phyloP scores from a whole-genome alignment of 2,329 filamentous ascomycete genomes.

The Neofusicoccum parvum region DNA sequence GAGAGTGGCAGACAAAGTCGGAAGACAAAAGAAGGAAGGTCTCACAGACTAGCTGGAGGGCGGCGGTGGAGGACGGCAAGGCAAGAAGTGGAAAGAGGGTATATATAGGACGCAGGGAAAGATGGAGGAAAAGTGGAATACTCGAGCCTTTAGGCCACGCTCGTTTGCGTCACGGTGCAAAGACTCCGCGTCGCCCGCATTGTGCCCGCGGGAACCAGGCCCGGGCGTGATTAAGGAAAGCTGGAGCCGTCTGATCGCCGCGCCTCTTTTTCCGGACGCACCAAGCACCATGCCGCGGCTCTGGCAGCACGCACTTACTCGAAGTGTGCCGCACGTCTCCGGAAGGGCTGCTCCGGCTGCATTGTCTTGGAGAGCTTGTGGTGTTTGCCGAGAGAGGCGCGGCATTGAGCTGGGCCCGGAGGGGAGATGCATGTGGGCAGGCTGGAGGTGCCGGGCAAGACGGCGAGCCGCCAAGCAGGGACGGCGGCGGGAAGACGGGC shows the following conservation, averaged over 20 bases:
- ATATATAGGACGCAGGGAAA: neutral
- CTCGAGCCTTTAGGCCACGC: neutral
- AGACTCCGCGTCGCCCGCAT: neutral
- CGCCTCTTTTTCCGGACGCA: neutral
- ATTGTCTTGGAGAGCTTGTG: neutral
- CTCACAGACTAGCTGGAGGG: neutral
- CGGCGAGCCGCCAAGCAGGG: neutral
- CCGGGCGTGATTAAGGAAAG: slow-evolving; percentile 13
- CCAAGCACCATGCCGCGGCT: neutral
- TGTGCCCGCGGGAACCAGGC: neutral
- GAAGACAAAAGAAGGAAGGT: neutral
- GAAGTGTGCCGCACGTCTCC: neutral
- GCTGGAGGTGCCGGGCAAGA: neutral
- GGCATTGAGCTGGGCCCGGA: neutral
- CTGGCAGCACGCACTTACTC: neutral
- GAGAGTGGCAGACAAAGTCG: neutral
- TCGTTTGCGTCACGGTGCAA: slow-evolving; percentile 13
- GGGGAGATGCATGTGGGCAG: neutral
- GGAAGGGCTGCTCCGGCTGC: neutral
- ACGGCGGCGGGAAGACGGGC: neutral
- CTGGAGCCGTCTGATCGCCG: slow-evolving; percentile 5
- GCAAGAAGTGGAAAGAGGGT: neutral
- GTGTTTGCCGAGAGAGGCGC: neutral
- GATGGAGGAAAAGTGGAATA: neutral
- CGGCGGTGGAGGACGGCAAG: neutral